Base-by-base conservation (phyloP, 306 rosid genomes). In the Prunus campanulata region DNA sequence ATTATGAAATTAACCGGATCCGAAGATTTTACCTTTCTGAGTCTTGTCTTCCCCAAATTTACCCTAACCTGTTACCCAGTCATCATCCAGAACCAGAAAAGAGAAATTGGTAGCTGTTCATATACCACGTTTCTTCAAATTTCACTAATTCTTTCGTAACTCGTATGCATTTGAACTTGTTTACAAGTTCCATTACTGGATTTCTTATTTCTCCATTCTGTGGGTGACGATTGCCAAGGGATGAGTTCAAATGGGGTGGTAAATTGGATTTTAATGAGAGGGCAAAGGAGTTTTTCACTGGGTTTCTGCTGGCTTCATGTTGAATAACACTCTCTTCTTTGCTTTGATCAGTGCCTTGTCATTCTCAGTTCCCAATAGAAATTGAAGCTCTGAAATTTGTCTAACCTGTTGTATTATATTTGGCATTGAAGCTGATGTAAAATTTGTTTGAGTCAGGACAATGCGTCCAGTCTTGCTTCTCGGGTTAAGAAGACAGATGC, bases 401-500 rank as follows among this genome's bases (percentile, higher is more conserved):
- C 44, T 39, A 39, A 39, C 44, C 9, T 39, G 44, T 39, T 39
- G 44, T 39, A 39, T 39, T 39, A 6, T 39, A 39, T 6, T 39
- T 39, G 44, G 44, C 15, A 48, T 48, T 11, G 49, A 27, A 81
- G 20, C 79, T 68, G 55, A 79, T 61, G 12, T 68, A 18, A 24
- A 30, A 30, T 29, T n/a, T 81, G 14, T 47, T 30, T 60, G 76
- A 54, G 80, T 25, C 74, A 95, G 98, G 98, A 92, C 85, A 95
- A 92, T 72, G 91, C 86, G 11, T 64, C 95, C 1, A 95, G 95
- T 85, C 91, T 92, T 54, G 85, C 87, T 8, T 78, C 91, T 70
- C 85, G 98, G 48, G 75, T 86, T 47, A 95, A 95, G 77, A 91
- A 95, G 78, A 92, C 97, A 52, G 97, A 95, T 83, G 98, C 97